Evolutionary conservation across 1,139 yeast species (phyloP), one percentile per base, ranked within the genome.

Genomic region (Geotrichum bryndzae): DNA sequence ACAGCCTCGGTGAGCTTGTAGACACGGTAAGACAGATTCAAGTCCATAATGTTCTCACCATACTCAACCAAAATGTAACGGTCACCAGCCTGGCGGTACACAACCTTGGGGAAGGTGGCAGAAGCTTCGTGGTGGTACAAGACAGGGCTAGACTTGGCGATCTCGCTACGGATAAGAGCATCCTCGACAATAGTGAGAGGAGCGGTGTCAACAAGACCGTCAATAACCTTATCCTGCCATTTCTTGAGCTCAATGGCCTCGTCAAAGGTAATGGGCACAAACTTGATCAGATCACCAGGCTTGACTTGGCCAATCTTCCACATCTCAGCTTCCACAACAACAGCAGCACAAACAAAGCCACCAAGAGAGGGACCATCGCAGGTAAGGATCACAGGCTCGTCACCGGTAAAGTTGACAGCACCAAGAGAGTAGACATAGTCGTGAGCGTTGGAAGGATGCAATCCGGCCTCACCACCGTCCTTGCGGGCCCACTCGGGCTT

Each of bases 381-480:
- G 10, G 98, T 90, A 75, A 94, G 82, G 68, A 94, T 90, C 46
- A 94, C 99, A 2, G 98, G 98, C 75, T 92, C 98, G 76, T 94
- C 98, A 76, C 99, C 99, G 38, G 98, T 92, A 73, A 94, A 94
- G 76, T 94, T 94, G 74, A 94, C 87, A 48, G 98, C 98, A 70
- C 99, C 98, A 65, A 92, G 79, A 0, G 98, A 90, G 74, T 94
- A 94, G 59, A 92, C 98, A 73, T 94, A 94, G 78, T 94, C 99
- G 73, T 92, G 98, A 56, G 97, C 94, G 76, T 94, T 94, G 22
- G 97, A 91, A 61, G 99, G 99, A 78, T 94, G 99, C 72, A 92
- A 80, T 63, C 99, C 99, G 64, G 96, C 98, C 72, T 91, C 97
- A 62, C 98, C 99, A 76, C 98, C 99, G 74, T 91, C 96, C n/a